These are phyloP conservation scores for Verticillium tricorpus DNA, from an alignment of 2,329 filamentous ascomycete genomes.

Conservation along the genomic window DNA sequence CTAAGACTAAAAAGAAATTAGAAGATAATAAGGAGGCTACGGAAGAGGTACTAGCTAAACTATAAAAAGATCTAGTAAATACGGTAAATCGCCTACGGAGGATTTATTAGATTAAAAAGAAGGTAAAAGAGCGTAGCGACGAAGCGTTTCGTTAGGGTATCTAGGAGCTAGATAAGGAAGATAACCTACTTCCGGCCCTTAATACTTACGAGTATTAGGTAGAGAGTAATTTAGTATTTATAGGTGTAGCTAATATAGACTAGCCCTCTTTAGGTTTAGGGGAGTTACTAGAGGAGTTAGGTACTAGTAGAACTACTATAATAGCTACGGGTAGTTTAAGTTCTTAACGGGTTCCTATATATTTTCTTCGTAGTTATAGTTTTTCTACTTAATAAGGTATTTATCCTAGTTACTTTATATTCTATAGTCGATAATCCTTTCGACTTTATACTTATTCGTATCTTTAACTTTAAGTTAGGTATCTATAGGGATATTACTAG, in stretches of 20 bases:
- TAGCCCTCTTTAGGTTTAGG: background rate
- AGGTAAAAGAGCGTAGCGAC: background rate
- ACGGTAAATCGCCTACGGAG: background rate
- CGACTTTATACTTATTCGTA: background rate
- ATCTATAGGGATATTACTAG: background rate
- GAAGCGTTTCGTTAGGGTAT: too few relatives aligned
- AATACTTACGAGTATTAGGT: too few relatives aligned
- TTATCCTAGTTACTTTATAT: background rate
- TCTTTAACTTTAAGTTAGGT: background rate
- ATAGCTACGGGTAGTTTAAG: background rate
- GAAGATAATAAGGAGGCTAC: too few relatives aligned
- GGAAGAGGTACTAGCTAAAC: too few relatives aligned
- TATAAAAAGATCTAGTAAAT: too few relatives aligned
- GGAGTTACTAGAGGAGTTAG: background rate
- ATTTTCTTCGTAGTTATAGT: background rate
- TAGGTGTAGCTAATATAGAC: background rate
- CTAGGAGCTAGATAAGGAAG: too few relatives aligned
- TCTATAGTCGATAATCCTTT: background rate
- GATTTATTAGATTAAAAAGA: background rate
- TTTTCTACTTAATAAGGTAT: background rate
- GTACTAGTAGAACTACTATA: background rate
- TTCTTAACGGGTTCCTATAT: too few relatives aligned
- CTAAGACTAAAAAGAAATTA: too few relatives aligned
- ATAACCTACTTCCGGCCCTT: too few relatives aligned
- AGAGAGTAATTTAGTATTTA: too few relatives aligned